Base-by-base conservation (phyloP, 805 yeast genomes). In the Candida tammaniensis region DNA sequence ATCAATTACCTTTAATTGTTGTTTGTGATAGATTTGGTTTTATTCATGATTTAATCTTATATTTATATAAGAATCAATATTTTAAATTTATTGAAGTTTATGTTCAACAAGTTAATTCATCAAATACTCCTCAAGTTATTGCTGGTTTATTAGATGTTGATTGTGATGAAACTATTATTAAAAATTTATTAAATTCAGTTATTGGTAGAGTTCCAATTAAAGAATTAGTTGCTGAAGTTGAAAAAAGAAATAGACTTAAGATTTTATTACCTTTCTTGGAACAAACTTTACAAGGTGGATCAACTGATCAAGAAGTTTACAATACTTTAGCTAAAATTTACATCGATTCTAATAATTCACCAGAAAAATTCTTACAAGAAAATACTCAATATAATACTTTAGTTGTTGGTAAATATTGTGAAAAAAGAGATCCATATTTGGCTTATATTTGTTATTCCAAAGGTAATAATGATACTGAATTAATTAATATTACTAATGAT, bases 371-470 rank as follows among this genome's bases (percentile, higher is more conserved):
- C 72, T 75, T 93, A 69, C 82, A 80, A 57, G 98, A 91, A 63
- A 93, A 93, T 62, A 74, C 80, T 49, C 74, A 75, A 54, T 93
- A 93, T 66, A 94, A 93, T 64, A 83, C 98, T n/a, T 70, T 86
- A 48, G 84, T 84, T 51, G 97, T 93, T 47, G 99, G 98, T 72
- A 87, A 80, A 58, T 93, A 93, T 72, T 93, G 99, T 74, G 99
- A 93, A 67, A 91, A 86, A 78, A 85, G 98, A 65, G 99, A 93
- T 56, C 99, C 99, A 43, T 93, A 87, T 67, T 72, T 93, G 58
- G 99, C 98, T 18, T 93, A 87, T 63, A 93, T 93, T 65, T 95
- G 96, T 33, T 93, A 93, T 64, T 95, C 94, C 42, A 91, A 89
- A 67, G 99, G 99, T 56, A 70, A 74, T 35, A 89, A 91, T 52